Evolutionary conservation across 2,329 filamentous ascomycete genomes (phyloP), one percentile per base, ranked within the genome.

Genomic region (Sporothrix variecibatus): DNA sequence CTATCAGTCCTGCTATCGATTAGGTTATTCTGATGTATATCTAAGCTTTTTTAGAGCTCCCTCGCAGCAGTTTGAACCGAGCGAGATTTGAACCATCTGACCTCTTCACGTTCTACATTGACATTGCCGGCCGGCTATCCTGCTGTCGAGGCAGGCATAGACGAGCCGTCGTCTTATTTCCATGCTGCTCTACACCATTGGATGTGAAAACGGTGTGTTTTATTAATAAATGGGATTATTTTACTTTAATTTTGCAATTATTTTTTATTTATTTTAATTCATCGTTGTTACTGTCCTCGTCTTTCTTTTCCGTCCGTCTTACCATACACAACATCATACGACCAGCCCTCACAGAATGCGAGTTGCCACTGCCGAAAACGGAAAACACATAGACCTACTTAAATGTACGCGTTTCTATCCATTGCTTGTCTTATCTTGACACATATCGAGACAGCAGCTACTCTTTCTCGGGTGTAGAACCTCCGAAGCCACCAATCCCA

Each of bases 361-460:
- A 64, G 20, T 7, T 12, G 28, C 20, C 1, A 23, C 34, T 23
- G 17, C 31, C 31, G 34, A 64, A 38, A n/a, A 8, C 31, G 58
- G 20, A 64, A 64, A 15, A n/a, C 34, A n/a, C 31, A 34, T 11
- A 1, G 20, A 40, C 58, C 7, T 64, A 64, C 58, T 64, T 64
- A 40, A 64, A 20, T 60, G 58, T 40, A 23, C 31, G 20, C 34
- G 7, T 40, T 23, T 64, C 58, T 64, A 64, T 40, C 31, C 34
- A 64, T 64, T 23, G 7, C 20, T 64, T 40, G 58, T 64, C 58
- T 40, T 64, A 64, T 62, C 28, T 62, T n/a, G 28, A 62, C 17
- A 62, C 58, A 62, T 40, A 38, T 38, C 58, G 31, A 62, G 31
- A 38, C 31, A 8, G 15, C 56, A 60, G 56, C 58, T 38, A 7